Evolutionary conservation across 2,329 filamentous ascomycete species (phyloP), one percentile per base, ranked within the genome.

Genomic region (Kalmusia sp.): DNA sequence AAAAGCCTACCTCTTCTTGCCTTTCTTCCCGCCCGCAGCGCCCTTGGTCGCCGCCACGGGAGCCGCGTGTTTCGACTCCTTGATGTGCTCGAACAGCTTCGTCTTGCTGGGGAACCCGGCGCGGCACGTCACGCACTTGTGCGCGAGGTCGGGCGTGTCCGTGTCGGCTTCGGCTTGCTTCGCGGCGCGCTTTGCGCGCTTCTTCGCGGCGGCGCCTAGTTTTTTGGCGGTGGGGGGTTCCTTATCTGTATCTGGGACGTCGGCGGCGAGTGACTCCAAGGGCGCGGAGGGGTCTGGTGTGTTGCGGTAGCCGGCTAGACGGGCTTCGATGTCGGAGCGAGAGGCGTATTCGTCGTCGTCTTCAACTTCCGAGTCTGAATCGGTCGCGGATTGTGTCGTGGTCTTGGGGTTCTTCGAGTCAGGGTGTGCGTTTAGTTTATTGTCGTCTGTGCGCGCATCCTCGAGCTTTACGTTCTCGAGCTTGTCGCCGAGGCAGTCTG

Each of bases 91-190:
- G 70, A 93, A 93, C 15, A 96, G 75, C 60, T 86, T 87, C 5
- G 84, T 89, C 61, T 86, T 88, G 1, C 88, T 91, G 0, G 84
- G 85, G 76, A 98, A 99, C 0, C 77, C 82, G 61, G 90, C 91
- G 61, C 86, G 84, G 74, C 95, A 98, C 4, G 87, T 84, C 2
- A 89, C 84, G 69, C 95, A 98, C 64, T 87, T 87, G 48, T 91
- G 84, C 25, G 86, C 77, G 59, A 59, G 19, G 2, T 70, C 70
- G 2, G 56, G 12, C 4, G 57, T 49, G 5, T 70, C 65, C 4
- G 59, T 14, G 7, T 14, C 43, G 1, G 11, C 59, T 2, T 66
- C 67, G 3, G 73, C 69, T 31, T 74, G 69, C 43, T 78, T 76
- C 1, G 78, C 79, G 2, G 78, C 79, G 33, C 71, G 71, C 59